Evolutionary conservation across 345 rosid genomes (phyloP).

Genomic region (Noccaea caerulescens): DNA sequence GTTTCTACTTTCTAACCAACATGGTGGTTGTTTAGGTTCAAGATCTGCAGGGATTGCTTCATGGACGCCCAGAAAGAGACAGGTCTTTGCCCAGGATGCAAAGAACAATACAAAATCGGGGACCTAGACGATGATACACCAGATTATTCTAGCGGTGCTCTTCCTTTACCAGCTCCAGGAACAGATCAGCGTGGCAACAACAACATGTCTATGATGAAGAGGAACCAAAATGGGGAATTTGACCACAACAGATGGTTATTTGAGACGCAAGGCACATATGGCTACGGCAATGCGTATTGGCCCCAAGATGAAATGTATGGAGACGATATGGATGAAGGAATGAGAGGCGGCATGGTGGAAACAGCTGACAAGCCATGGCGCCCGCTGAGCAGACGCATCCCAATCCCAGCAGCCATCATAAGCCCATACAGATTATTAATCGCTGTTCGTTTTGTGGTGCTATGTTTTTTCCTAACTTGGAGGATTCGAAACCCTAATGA

Average conservation of each 20-base stretch:
- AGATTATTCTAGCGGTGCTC: slow-evolving; percentile 60
- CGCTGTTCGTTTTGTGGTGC: slow-evolving; percentile 58
- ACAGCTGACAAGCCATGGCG: slow-evolving; percentile 87
- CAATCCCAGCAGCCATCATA: slow-evolving; percentile 61
- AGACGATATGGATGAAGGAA: slow-evolving; percentile 63
- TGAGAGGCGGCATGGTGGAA: slow-evolving; percentile 61
- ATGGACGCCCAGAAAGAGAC: slow-evolving; percentile 85
- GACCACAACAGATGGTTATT: slow-evolving; percentile 91
- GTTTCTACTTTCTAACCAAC: slow-evolving; percentile 7
- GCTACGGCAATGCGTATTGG: slow-evolving; percentile 84
- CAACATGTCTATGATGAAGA: slow-evolving; percentile 85
- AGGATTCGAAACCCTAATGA: slow-evolving; percentile 72
- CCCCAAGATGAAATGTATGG: slow-evolving; percentile 72
- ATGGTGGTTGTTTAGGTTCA: slow-evolving; percentile 60
- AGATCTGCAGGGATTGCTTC: slow-evolving; percentile 91
- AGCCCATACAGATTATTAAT: slow-evolving; percentile 88
- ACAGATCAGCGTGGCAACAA: slow-evolving; percentile 46
- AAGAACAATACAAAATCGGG: slow-evolving; percentile 73
- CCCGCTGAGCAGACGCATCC: slow-evolving; percentile 70
- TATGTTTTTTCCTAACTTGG: slow-evolving; percentile 83
- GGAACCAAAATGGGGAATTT: slow-evolving; percentile 81
- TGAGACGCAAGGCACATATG: slow-evolving; percentile 85
- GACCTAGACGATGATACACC: slow-evolving; percentile 69
- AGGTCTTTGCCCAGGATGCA: slow-evolving; percentile 91
- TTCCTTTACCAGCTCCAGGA: slow-evolving; percentile 72